phyloP scores from a whole-genome alignment of 2,329 filamentous ascomycete genomes.

The Leptographium radiaticola region DNA sequence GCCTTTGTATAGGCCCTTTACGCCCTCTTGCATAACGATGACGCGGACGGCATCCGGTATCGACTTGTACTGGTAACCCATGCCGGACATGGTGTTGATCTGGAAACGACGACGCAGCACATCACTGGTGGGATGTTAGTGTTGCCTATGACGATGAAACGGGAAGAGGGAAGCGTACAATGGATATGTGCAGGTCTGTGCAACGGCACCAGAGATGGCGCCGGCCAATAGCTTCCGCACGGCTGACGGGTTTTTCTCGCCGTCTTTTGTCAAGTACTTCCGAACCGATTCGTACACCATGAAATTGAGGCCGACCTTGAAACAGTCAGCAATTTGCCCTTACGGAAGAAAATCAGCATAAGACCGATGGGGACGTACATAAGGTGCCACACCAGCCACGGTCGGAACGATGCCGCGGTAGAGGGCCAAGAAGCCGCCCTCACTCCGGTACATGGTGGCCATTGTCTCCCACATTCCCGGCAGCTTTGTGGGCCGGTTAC shows the following conservation, averaged over 20 bases:
- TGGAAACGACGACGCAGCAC: conserved; percentile 90
- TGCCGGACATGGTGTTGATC: conserved; percentile 97
- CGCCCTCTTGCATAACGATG: conserved; percentile 73
- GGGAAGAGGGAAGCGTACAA: conserved; percentile 52
- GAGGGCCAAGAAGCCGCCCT: conserved; percentile 74
- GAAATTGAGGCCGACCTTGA: conserved; percentile 84
- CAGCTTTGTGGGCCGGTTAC: conserved; percentile 49
- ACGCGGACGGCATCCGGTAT: conserved; percentile 71
- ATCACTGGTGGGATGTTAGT: conserved; percentile 42
- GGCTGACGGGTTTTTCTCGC: conserved; percentile 69
- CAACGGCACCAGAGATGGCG: conserved; percentile 88
- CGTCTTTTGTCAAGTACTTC: conserved; percentile 72
- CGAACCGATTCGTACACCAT: conserved; percentile 94
- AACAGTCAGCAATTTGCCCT: neutral
- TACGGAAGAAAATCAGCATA: neutral
- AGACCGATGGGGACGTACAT: conserved; percentile 38
- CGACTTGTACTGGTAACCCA: conserved; percentile 90
- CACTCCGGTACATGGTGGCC: conserved; percentile 72
- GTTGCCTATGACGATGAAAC: neutral
- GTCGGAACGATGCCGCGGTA: conserved; percentile 93
- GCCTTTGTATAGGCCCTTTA: conserved; percentile 84
- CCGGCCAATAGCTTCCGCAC: conserved; percentile 76
- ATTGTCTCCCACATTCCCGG: conserved; percentile 90
- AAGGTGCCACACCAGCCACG: conserved; percentile 87
- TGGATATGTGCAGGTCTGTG: conserved; percentile 95